A percentile compares a stretch with the other conserved stretches of the same genome.
Conservation (phyloP, 2,329 filamentous ascomycete genomes). For the Tolypocladium ophioglossoides region DNA sequence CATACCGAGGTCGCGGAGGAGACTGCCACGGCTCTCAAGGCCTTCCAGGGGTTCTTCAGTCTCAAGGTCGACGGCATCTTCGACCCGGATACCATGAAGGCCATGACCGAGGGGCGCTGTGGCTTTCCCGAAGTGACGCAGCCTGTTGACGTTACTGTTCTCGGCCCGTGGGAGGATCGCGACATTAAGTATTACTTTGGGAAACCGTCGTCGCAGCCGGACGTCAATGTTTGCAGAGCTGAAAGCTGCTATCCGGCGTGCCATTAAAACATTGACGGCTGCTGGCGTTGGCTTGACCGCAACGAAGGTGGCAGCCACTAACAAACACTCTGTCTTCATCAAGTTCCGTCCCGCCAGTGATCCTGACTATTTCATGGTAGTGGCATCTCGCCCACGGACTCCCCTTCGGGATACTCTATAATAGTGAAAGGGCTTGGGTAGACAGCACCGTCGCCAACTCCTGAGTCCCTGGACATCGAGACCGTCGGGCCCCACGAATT, state of each 20-base stretch:
- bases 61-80: background rate
- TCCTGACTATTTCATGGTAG: constrained; percentile 1
- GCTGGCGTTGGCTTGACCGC: background rate
- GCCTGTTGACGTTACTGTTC: background rate
- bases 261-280: background rate
- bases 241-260: background rate
- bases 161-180: constrained; percentile 1
- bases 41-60: background rate
- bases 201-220: background rate
- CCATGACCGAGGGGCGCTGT: background rate
- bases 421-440: background rate
- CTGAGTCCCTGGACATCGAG: background rate
- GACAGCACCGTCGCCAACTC: background rate
- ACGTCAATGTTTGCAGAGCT: background rate
- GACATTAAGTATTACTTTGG: background rate
- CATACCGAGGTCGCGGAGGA: background rate
- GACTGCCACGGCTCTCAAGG: background rate
- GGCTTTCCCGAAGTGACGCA: background rate
- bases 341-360: background rate
- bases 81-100: background rate
- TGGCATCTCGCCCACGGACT: constrained; percentile 1
- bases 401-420: constrained; percentile 1
- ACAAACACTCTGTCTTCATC: background rate
- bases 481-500: background rate
- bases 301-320: background rate